These are phyloP conservation scores for Spizellomyces punctatus DNA, from an alignment of 192 early-diverging fungal species.

Conservation along the genomic window DNA sequence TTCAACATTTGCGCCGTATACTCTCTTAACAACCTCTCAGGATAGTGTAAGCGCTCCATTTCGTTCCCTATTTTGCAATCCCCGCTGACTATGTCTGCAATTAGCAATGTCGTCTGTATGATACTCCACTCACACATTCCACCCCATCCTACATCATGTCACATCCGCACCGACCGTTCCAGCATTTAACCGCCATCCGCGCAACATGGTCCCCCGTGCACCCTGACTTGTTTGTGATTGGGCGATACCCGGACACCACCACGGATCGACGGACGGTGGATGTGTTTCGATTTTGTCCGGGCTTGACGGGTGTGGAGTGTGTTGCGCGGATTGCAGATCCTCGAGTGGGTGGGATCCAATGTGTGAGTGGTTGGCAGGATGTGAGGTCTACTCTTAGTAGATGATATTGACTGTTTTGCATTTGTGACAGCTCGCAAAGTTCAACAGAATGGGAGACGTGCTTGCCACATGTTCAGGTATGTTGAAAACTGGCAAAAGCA, in stretches of 20 bases:
- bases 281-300: background rate
- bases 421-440: constrained; percentile 1
- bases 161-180: constrained; percentile 17
- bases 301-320: background rate
- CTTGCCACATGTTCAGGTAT: constrained; percentile 18
- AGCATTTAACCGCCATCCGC: constrained; percentile 11
- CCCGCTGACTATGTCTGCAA: background rate
- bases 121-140: background rate
- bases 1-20: constrained; percentile 4
- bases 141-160: background rate
- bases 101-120: background rate
- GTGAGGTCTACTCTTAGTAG: background rate
- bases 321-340: constrained; percentile 3
- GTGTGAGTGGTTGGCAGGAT: constrained; percentile 4
- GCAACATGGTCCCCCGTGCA: constrained; percentile 8
- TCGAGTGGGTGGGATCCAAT: constrained; percentile 3
- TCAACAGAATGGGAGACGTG: background rate
- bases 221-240: constrained; percentile 8
- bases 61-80: background rate
- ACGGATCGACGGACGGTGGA: constrained; percentile 11
- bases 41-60: background rate
- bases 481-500: background rate
- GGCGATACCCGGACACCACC: constrained; percentile 8
- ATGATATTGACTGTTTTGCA: too few species aligned
- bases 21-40: constrained; percentile 10